Evolutionary conservation across 805 yeast species (phyloP), one percentile per base, ranked within the genome.

Genomic region (Metschnikowia baotianmanensis): DNA sequence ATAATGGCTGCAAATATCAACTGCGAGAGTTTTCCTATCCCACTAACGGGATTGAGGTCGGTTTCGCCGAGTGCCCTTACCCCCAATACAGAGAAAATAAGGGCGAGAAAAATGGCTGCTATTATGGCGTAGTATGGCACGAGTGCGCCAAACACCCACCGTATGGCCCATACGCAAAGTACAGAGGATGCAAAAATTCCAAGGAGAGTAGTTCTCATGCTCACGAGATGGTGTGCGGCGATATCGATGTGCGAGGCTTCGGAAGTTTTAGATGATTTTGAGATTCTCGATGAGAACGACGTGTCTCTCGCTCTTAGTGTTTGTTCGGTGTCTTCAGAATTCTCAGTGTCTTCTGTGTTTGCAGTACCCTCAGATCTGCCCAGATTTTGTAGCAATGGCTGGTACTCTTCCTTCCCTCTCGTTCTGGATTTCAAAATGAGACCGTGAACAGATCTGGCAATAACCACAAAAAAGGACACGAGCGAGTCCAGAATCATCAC

Each of bases 61-160:
- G 99, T 93, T 60, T 93, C 98, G 4, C 99, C 99, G 5, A 91
- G 67, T 0, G 99, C 97, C 33, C 98, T 72, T 1, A 93, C 95
- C 1, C 96, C 98, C 5, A 91, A 68, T 1, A 91, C 74, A 0
- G 96, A 86, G 31, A 91, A 72, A 43, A 89, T 65, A 18, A 91
- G 65, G 0, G 98, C 96, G 17, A 93, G 53, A 0, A 82, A 47
- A 4, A 91, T 76, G 0, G 96, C 93, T 0, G 78, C 63, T 0
- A 79, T 53, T 26, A 84, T 71, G 0, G 95, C 78, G 53, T 83
- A 82, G 6, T 83, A 50, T 0, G 96, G 96, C 2, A 88, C 77
- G 3, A 79, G 64, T 1, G 65, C 61, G 0, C 89, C 91, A 63
- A 90, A 93, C 2, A 91, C 78, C 20, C 71, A 45, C 31, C 80